These are phyloP conservation scores for Aspergillus novoparasiticus DNA, from an alignment of 2,329 filamentous ascomycete genomes.

Conservation along the genomic window DNA sequence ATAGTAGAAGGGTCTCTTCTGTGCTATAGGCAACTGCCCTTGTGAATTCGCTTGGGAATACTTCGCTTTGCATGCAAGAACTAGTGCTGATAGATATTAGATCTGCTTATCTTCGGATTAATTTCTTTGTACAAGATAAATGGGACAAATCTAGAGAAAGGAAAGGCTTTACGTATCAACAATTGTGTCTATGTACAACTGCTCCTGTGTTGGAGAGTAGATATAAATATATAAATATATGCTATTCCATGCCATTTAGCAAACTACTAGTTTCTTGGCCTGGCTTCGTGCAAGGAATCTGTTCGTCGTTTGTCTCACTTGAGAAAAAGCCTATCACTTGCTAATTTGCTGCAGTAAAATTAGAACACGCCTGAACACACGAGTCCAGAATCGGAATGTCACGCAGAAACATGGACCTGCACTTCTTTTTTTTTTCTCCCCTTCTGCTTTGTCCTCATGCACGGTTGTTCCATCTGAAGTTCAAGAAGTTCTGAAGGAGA, in stretches of 20 bases:
- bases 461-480: too few species aligned
- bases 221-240: not conserved
- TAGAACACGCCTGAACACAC: too few species aligned
- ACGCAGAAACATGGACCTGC: too few species aligned
- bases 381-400: too few species aligned
- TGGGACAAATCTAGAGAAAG: not conserved
- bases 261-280: too few species aligned
- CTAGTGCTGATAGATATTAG: not conserved
- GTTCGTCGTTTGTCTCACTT: too few species aligned
- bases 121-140: not conserved
- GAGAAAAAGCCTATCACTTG: too few species aligned
- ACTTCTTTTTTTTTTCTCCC: too few species aligned
- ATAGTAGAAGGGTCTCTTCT: not conserved
- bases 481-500: not conserved
- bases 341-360: not conserved
- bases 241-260: not conserved
- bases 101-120: not conserved
- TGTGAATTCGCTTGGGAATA: not conserved
- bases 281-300: too few species aligned
- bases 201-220: not conserved
- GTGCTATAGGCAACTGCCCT: not conserved
- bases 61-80: not conserved
- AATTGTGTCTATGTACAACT: not conserved
- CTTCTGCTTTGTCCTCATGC: too few species aligned
- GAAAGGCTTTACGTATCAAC: too few species aligned